phyloP scores from a whole-genome alignment of 108 stramenopile genomes.

The Cyclotella atomus region DNA sequence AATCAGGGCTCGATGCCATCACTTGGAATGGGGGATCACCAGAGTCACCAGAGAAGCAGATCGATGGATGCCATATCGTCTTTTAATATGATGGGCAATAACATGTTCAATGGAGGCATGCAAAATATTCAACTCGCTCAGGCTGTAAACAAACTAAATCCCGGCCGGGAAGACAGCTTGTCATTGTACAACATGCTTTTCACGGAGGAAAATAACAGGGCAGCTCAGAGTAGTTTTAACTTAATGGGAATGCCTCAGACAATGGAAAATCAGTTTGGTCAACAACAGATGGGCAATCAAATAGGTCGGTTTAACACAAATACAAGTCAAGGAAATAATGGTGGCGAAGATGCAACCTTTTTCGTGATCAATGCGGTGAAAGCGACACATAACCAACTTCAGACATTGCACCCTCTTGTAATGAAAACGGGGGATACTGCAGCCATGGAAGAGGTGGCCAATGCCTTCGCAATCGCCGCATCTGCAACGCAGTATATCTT shows the following conservation, averaged over 20 bases:
- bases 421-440: conserved; percentile 3
- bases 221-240: too few relatives aligned
- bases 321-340: not conserved
- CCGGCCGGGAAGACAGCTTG: not conserved
- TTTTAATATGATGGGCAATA: not conserved
- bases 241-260: not conserved
- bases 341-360: conserved; percentile 7
- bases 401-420: conserved; percentile 15
- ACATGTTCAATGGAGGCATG: not conserved
- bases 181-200: conserved; percentile 10
- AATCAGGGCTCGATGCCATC: too few relatives aligned
- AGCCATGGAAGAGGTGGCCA: conserved; percentile 16
- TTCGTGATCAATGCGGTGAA: conserved; percentile 11
- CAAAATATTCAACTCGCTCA: not conserved
- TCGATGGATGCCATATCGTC: not conserved
- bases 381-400: conserved; percentile 14
- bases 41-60: conserved; percentile 1
- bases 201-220: not conserved
- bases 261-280: too few relatives aligned
- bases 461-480: conserved; percentile 20
- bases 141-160: not conserved
- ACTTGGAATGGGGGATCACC: not conserved
- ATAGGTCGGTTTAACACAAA: not conserved
- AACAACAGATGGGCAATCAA: not conserved
- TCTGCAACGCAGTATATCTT: conserved; percentile 21